phyloP scores from a whole-genome alignment of 257 asterid species.

The Solanum appendiculatum region DNA sequence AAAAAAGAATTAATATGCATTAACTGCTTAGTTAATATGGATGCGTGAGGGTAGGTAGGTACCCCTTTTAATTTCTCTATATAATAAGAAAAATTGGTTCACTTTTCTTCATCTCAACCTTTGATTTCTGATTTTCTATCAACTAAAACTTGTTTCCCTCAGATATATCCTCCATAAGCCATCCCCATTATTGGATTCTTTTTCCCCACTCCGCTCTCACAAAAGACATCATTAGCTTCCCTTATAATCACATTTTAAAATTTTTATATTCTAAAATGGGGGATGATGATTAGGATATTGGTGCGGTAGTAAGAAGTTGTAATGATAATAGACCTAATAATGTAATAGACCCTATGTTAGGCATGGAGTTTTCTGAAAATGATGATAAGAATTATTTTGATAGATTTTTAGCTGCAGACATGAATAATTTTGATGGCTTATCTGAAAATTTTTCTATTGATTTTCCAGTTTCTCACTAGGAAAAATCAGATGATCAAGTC shows the following conservation, averaged over 20 bases:
- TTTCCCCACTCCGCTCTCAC: neutral
- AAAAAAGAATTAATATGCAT: neutral
- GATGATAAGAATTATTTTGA: no score
- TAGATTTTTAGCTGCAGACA: no score
- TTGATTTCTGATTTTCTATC: neutral
- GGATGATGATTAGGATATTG: no score
- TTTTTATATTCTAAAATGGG: slow-evolving; percentile 15
- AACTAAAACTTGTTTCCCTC: neutral
- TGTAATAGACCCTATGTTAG: no score
- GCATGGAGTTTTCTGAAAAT: no score
- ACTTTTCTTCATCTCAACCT: neutral
- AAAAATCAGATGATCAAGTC: no score
- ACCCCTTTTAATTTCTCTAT: no score
- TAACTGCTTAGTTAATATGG: neutral
- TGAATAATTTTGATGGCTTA: no score
- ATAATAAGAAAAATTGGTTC: no score
- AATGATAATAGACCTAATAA: neutral
- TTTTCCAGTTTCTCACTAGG: no score
- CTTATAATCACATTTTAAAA: neutral
- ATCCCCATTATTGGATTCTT: slow-evolving; percentile 31
- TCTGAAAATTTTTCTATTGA: no score
- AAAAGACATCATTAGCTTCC: neutral
- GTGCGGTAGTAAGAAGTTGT: slow-evolving; percentile 67
- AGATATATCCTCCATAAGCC: slow-evolving; percentile 19
- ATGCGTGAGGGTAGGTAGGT: neutral